Conservation (phyloP, 169 alveolate genomes). For the Plasmodium sp. region DNA sequence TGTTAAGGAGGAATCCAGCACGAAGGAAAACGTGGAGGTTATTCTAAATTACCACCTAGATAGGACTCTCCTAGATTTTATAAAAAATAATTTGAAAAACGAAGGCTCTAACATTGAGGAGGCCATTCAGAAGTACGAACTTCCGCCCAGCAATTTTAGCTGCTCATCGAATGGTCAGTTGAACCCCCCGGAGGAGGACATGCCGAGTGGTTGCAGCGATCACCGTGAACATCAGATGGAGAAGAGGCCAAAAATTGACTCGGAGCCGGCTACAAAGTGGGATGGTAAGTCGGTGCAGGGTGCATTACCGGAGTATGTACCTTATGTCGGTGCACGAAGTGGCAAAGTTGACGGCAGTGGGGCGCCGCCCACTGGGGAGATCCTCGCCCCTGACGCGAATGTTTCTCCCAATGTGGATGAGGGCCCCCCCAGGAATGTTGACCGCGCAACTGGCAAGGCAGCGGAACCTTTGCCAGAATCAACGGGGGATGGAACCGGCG, state of each 20-base stretch:
- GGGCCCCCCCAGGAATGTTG: neutral
- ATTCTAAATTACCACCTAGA: neutral
- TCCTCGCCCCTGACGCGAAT: neutral
- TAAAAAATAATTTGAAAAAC: conserved; percentile 25
- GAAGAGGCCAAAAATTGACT: conserved; percentile 7
- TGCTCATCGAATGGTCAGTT: neutral
- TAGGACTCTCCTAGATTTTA: neutral
- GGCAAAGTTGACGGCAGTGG: neutral
- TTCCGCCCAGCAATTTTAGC: neutral
- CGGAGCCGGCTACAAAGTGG: neutral
- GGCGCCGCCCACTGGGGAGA: neutral
- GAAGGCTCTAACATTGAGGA: conserved; percentile 4
- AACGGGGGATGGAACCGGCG: neutral
- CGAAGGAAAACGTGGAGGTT: neutral
- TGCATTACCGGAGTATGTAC: neutral
- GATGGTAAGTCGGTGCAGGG: neutral
- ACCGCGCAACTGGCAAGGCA: neutral
- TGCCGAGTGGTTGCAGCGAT: neutral
- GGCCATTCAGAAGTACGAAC: conserved; percentile 2
- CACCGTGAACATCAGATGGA: conserved; percentile 8
- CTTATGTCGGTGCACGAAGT: neutral
- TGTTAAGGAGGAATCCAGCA: neutral
- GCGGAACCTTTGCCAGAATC: neutral
- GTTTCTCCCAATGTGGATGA: neutral
- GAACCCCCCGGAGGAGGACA: neutral